Conservation (phyloP, 129 eudicot genomes). For the Flaveria bidentis region DNA sequence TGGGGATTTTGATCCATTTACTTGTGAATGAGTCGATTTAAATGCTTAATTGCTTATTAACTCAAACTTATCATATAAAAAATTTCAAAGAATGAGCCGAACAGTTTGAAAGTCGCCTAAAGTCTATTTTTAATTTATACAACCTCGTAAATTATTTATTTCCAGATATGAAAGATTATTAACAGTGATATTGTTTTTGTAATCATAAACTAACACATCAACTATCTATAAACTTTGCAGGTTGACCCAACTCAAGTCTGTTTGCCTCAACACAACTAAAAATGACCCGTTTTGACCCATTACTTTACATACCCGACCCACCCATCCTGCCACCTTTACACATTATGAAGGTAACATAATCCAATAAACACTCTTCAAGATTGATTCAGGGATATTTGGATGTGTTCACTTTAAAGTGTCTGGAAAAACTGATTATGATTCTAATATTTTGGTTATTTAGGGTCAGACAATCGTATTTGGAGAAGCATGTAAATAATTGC, state of each 20-base stretch:
- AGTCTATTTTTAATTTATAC: neutral
- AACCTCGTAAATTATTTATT: neutral
- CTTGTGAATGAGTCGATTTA: neutral
- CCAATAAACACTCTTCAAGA: constrained; percentile 9
- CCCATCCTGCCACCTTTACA: constrained; percentile 8
- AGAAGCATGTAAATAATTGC: neutral
- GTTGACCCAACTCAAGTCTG: neutral
- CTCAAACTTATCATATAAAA: neutral
- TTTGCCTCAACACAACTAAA: neutral
- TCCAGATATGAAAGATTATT: too few relatives aligned
- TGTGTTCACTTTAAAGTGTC: neutral
- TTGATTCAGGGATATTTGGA: neutral
- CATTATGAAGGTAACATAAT: constrained; percentile 19
- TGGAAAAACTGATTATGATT: neutral
- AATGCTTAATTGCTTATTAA: neutral
- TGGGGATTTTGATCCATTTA: neutral
- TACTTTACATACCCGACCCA: neutral
- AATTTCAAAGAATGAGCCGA: neutral
- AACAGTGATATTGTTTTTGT: neutral
- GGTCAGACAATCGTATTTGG: neutral
- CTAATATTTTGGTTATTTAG: neutral
- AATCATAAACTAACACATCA: neutral
- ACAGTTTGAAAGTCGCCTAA: neutral
- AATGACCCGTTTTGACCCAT: neutral
- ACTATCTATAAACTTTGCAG: neutral